Conservation (phyloP, 2,329 filamentous ascomycete genomes). For the Metarhizium robertsii region DNA sequence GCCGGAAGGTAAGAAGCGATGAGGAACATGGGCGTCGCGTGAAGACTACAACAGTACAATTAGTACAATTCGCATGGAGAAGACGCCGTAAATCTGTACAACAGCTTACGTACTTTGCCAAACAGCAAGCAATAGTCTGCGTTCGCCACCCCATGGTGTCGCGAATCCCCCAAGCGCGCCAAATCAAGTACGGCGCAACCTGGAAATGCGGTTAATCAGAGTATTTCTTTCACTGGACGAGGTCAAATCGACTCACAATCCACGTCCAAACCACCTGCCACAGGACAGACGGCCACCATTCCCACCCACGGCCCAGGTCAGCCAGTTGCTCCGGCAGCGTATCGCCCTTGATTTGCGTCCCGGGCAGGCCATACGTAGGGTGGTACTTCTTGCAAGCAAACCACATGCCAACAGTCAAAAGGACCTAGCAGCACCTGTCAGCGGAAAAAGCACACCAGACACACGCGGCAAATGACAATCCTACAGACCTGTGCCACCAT, state of each 20-base stretch:
- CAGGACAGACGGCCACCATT: constrained; percentile 47
- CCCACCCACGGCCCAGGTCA: constrained; percentile 39
- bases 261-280: constrained; percentile 52
- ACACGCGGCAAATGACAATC: too few relatives aligned
- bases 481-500: constrained; percentile 38
- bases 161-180: constrained; percentile 48
- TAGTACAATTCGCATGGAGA: too few relatives aligned
- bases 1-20: constrained; percentile 40
- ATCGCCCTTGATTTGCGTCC: constrained; percentile 21
- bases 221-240: constrained; percentile 4
- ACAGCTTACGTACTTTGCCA: constrained; percentile 27
- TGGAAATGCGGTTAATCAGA: not conserved
- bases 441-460: not conserved
- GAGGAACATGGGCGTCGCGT: constrained; percentile 56
- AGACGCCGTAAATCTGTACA: too few relatives aligned
- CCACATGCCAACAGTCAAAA: constrained; percentile 45
- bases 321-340: constrained; percentile 31
- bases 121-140: constrained; percentile 45
- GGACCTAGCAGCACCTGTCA: constrained; percentile 26
- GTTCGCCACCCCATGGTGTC: constrained; percentile 57
- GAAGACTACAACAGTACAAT: constrained; percentile 32
- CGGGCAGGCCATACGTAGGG: constrained; percentile 35
- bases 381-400: constrained; percentile 50
- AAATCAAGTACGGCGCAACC: constrained; percentile 26
- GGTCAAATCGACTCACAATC: constrained; percentile 45